Evolutionary conservation across 1,139 yeast species (phyloP), one percentile per base, ranked within the genome.

Genomic region (Blastobotrys serpentis): DNA sequence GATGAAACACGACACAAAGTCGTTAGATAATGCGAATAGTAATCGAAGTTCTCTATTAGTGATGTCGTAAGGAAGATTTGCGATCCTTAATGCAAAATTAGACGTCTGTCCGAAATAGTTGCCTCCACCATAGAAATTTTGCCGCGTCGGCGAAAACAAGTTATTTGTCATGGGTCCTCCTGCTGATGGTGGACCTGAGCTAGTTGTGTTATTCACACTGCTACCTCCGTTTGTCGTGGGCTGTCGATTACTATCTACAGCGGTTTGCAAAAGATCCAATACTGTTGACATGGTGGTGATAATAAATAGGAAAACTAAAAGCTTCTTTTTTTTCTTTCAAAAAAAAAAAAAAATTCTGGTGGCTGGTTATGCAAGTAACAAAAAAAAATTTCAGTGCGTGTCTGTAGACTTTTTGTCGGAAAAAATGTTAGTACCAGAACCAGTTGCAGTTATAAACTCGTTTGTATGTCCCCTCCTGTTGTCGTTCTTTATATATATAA

Each of bases 11-110:
- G 32, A 29, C 32, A 29, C 32, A 11, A 29, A 29, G 32, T 29
- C 32, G 32, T 29, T 29, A 14, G 32, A 29, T 29, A 29, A 29
- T 29, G 32, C 32, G 32, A 29, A 29, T 29, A 29, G n/a, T 29
- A 29, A 29, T 6, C 32, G 32, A 11, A 29, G 32, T 29, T 29
- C 32, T 29, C 32, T 29, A 29, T 29, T 29, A 29, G 32, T 29
- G 32, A 29, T 29, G 32, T 29, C 32, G 32, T 29, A 29, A 29
- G 32, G 32, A 29, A 29, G 32, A 14, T 29, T 29, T 29, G 32
- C 32, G 32, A 29, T 29, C 32, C 32, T 29, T 29, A 29, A 29
- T 29, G 32, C 32, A 29, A 29, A 29, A 11, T 29, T 29, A 7
- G 32, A 29, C n/a, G 32, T 29, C 13, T 29, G 32, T 4, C 32